Conservation (phyloP, 192 early-diverging fungal species). For the Entophlyctis helioformis region DNA sequence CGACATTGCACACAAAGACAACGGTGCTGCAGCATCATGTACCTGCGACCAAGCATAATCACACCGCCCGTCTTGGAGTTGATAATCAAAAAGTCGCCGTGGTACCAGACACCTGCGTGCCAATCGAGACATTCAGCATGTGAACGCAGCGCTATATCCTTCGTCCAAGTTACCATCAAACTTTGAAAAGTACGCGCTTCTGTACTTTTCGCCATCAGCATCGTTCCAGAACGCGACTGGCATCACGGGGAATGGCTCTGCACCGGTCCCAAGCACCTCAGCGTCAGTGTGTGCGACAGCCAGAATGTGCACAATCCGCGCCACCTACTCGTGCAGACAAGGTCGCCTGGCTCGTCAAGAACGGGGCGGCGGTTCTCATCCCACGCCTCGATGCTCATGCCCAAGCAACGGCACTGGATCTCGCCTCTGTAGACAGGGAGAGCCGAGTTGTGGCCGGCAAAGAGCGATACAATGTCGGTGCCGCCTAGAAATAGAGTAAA, state of each 20-base stretch:
- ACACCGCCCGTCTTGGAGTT: constrained; percentile 79
- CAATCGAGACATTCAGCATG: too few relatives aligned
- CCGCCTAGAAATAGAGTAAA: constrained; percentile 41
- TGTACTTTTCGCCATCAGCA: constrained; percentile 60
- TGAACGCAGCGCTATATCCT: too few relatives aligned
- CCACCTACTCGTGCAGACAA: constrained; percentile 66
- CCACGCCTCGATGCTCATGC: constrained; percentile 95
- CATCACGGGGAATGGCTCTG: constrained; percentile 90
- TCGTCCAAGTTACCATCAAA: too few relatives aligned
- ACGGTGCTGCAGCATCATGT: neutral
- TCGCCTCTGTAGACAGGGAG: constrained; percentile 88
- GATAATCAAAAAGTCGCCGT: constrained; percentile 88
- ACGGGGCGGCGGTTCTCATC: constrained; percentile 49
- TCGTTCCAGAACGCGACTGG: constrained; percentile 93
- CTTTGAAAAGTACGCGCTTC: constrained; percentile 75
- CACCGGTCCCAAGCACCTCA: too few relatives aligned
- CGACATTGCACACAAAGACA: neutral
- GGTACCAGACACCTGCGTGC: constrained; percentile 95
- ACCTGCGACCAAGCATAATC: constrained; percentile 78
- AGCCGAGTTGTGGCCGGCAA: constrained; percentile 83
- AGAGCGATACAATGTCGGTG: constrained; percentile 93
- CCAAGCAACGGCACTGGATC: constrained; percentile 83
- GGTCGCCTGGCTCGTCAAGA: constrained; percentile 65
- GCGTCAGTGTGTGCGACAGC: too few relatives aligned
- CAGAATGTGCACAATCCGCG: too few relatives aligned